A percentile compares a stretch with the other conserved stretches of the same genome.
Evolutionary conservation across 306 rosid genomes (phyloP).

Genomic region (Aeschynomene evenia): DNA sequence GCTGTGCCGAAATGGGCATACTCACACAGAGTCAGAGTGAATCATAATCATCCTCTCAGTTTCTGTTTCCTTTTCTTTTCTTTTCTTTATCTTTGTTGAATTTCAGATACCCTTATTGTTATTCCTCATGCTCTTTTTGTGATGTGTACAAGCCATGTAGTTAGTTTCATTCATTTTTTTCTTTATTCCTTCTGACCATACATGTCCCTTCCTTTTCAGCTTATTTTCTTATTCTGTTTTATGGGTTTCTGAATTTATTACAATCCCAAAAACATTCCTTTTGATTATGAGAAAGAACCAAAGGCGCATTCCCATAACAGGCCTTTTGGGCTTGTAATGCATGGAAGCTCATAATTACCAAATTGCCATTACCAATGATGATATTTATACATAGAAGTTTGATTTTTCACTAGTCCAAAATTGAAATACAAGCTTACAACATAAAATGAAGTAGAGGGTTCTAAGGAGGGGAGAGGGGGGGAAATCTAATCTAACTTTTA

Average conservation of each 20-base stretch:
- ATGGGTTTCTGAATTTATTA: not conserved
- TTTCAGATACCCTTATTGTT: slow-evolving; percentile 3
- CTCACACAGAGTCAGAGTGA: slow-evolving; percentile 24
- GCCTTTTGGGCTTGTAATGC: not conserved
- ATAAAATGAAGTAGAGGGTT: too few relatives aligned
- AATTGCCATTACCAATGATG: not conserved
- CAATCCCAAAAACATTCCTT: slow-evolving; percentile 37
- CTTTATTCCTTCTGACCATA: slow-evolving; percentile 3
- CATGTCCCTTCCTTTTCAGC: slow-evolving; percentile 30
- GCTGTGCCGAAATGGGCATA: slow-evolving; percentile 63
- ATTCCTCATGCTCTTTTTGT: not conserved
- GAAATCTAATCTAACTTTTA: too few relatives aligned
- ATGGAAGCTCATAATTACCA: slow-evolving; percentile 20
- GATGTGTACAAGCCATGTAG: slow-evolving; percentile 18
- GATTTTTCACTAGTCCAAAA: too few relatives aligned
- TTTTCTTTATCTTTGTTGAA: slow-evolving; percentile 28
- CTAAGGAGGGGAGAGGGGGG: too few relatives aligned
- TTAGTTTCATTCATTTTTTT: slow-evolving; percentile 30
- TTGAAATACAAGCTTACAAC: too few relatives aligned
- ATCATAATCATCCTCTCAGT: slow-evolving; percentile 39
- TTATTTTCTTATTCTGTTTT: not conserved
- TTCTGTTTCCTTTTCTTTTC: slow-evolving; percentile 39
- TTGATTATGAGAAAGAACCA: slow-evolving; percentile 28
- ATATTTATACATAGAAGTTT: too few relatives aligned
- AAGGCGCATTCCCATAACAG: not conserved